Base-by-base conservation (phyloP, 441 rosid genomes). In the Pelargonium australe region DNA sequence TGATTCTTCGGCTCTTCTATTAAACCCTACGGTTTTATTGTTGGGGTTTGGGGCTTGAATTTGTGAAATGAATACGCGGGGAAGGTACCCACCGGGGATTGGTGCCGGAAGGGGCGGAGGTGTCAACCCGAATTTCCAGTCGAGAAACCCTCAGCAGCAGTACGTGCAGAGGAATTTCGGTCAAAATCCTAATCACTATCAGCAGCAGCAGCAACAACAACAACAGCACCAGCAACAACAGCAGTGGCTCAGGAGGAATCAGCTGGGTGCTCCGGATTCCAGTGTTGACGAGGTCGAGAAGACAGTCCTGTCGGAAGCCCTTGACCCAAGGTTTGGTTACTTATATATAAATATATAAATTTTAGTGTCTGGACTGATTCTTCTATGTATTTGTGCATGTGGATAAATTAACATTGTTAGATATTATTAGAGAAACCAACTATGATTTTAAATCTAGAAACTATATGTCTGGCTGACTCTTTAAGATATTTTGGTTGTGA, bases 71-170 rank as follows among this genome's bases (percentile, higher is more conserved):
- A 62, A 62, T 62, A 11, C 65, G 41, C 65, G 98, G 85, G 94
- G 87, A 69, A 85, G 97, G 78, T 90, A 92, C 82, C 98, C 96
- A 23, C 99, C 98, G 20, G 99, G 92, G 47, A 86, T 88, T 63
- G 93, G 97, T 16, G 81, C 73, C 14, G 95, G 92, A 10, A 87
- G 97, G 61, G 95, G 92, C 62, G 65, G 81, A 76, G 70, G 82
- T 31, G 82, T 80, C 43, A 86, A 83, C 85, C 96, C 86, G 43
- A 79, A 78, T 28, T 84, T 80, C 66, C 97, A 92, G 83, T 76
- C 87, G 11, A 83, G 90, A 86, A 78, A 34, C 20, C 66, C 71
- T 34, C 86, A 83, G 79, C 88, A 86, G 66, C 89, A 88, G 66
- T 92, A 95, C 73, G 92, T 87, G 69, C 97, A 90, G 73, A 85